Evolutionary conservation across 352 stramenopile genomes (phyloP), one percentile per base, ranked within the genome.

Genomic region (Globisporangium paddicum): DNA sequence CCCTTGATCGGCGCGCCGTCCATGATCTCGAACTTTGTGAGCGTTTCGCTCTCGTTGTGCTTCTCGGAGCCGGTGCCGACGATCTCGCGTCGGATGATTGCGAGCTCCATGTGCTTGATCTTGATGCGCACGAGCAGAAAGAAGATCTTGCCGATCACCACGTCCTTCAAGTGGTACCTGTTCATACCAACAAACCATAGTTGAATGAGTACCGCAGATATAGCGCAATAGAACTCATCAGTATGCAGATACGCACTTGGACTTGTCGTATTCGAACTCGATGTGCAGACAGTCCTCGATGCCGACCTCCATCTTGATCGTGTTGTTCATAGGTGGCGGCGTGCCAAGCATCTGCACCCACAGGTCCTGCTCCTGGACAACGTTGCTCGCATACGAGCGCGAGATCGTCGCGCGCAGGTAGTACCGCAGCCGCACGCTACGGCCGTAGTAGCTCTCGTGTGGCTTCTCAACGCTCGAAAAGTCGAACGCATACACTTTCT

Each of bases 281-380:
- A 99, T 98, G 67, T 99, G 97, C 28, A 99, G 83, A 80, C 96
- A 99, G 56, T 99, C 97, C 79, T 99, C 97, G 68, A 99, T 99
- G 18, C 97, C 97, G 30, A 98, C 91, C 62, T 98, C 97, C 95
- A 99, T 98, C 76, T 98, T 98, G 58, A 99, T 98, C 14, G 89
- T 80, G 63, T 94, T 88, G 70, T 97, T 94, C 55, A 96, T 67
- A 35, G 82, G 74, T 9, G 95, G 93, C 55, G 76, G 63, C 0
- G 58, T 48, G 10, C 59, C 68, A 2, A 91, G 55, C 13, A 69
- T 66, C 66, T 99, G 94, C 25, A 99, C 83, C 70, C 91, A 89
- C 30, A 99, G 66, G 58, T 99, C 96, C 61, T 98, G 90, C 71
- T 99, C 97, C 35, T 93, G 75, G 3, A 88, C 86, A 5, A 98